Conservation (phyloP, 2,329 filamentous ascomycete species). For the Uncinocarpus reesii region DNA sequence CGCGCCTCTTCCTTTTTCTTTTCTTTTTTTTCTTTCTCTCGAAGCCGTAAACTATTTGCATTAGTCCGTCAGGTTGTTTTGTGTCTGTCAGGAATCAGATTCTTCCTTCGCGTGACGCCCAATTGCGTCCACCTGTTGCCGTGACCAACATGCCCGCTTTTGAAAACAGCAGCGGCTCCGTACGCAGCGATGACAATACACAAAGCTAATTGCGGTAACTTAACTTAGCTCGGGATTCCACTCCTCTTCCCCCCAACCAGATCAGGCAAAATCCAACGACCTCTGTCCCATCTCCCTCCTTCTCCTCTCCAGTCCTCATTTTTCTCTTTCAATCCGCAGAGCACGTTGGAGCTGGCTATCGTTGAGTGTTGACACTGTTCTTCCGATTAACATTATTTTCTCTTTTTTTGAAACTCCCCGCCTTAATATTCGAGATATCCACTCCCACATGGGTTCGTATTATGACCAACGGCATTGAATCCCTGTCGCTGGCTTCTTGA, state of each 20-base stretch:
- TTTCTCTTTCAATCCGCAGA: neutral
- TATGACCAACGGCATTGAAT: constrained; percentile 5
- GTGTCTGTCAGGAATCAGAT: too few species aligned
- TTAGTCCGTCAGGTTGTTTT: too few species aligned
- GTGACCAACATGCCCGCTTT: neutral
- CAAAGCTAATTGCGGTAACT: constrained; percentile 6
- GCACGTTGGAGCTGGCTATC: constrained; percentile 1
- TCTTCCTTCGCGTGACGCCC: neutral
- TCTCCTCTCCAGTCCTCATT: neutral
- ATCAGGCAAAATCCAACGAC: constrained; percentile 5
- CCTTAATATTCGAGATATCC: constrained; percentile 8
- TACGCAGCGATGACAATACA: constrained; percentile 3
- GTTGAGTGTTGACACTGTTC: constrained; percentile 4
- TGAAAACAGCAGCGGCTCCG: neutral
- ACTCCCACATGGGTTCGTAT: constrained; percentile 11
- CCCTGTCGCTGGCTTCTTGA: constrained; percentile 8
- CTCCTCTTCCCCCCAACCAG: neutral
- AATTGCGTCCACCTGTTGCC: too few species aligned
- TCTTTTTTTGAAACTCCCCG: neutral
- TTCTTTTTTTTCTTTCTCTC: neutral
- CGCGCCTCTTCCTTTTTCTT: neutral
- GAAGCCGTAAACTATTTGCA: neutral
- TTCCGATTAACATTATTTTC: neutral
- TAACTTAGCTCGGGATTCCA: neutral
- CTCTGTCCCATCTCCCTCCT: neutral